A percentile compares a stretch with the other conserved stretches of the same genome.
These are phyloP conservation scores for Mrakiaceae sp. DNA, from an alignment of 1,284 basidiomycete genomes.

Conservation along the genomic window DNA sequence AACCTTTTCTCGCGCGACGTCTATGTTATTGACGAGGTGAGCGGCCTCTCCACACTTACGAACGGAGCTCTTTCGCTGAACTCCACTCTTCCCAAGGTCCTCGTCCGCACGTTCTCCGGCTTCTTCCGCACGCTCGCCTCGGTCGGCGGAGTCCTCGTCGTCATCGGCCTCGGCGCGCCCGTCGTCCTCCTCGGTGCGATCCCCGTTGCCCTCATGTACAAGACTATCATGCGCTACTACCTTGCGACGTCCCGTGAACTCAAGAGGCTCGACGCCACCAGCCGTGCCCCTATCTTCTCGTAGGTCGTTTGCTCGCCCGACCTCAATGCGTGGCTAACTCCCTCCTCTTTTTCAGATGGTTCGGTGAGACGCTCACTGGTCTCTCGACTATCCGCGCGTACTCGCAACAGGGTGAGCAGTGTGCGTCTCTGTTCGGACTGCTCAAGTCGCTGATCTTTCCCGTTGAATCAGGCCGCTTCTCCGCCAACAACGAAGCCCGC, in stretches of 20 bases:
- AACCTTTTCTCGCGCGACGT: constrained; percentile 80
- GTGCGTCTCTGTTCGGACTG: neutral
- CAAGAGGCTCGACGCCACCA: constrained; percentile 81
- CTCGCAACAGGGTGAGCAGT: constrained; percentile 21
- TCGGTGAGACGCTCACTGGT: constrained; percentile 74
- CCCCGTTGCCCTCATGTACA: constrained; percentile 64
- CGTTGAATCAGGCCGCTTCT: constrained; percentile 46
- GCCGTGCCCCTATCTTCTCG: constrained; percentile 77
- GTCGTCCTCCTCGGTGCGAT: constrained; percentile 65
- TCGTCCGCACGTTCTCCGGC: constrained; percentile 58
- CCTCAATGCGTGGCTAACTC: neutral
- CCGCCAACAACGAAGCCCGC: constrained; percentile 51
- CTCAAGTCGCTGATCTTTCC: neutral
- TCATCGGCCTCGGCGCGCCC: constrained; percentile 71
- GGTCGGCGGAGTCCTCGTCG: constrained; percentile 61
- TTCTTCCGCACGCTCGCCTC: constrained; percentile 47
- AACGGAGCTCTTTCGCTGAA: neutral
- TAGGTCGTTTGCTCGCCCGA: constrained; percentile 33
- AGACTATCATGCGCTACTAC: constrained; percentile 75
- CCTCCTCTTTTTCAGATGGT: constrained; percentile 39
- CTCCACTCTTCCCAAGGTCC: constrained; percentile 36
- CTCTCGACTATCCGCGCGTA: constrained; percentile 66
- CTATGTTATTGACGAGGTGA: constrained; percentile 58
- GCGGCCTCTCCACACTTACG: neutral
- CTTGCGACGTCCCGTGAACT: constrained; percentile 81